phyloP scores from a whole-genome alignment of 352 stramenopile genomes.

The Phytophthora cactorum region DNA sequence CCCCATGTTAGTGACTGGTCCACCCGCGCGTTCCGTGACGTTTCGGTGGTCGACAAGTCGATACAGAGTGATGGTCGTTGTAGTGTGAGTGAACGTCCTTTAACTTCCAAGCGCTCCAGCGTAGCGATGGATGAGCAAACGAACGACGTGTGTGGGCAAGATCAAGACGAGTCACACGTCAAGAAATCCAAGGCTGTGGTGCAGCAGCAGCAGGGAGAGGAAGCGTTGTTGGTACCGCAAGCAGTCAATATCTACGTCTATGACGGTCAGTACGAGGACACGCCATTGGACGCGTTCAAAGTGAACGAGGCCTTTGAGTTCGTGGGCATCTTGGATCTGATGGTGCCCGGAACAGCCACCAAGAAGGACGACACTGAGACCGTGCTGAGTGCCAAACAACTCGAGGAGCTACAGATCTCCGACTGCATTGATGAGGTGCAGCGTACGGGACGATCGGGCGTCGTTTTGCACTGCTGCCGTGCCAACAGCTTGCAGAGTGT shows the following conservation, averaged over 20 bases:
- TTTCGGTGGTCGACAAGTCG: neutral
- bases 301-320: constrained; percentile 90
- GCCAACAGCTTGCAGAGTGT: constrained; percentile 40
- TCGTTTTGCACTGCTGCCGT: constrained; percentile 75
- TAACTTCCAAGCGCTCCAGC: constrained; percentile 49
- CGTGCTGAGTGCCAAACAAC: constrained; percentile 34
- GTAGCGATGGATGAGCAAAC: constrained; percentile 27
- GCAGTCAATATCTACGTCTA: constrained; percentile 79
- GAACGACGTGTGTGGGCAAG: neutral
- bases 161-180: constrained; percentile 15
- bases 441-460: constrained; percentile 51
- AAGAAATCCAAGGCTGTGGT: constrained; percentile 56
- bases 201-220: constrained; percentile 3
- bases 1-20: constrained; percentile 67
- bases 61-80: constrained; percentile 16
- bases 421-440: constrained; percentile 70
- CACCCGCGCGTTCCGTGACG: constrained; percentile 32
- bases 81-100: constrained; percentile 14
- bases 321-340: constrained; percentile 72
- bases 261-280: constrained; percentile 61
- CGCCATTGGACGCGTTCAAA: constrained; percentile 64
- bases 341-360: constrained; percentile 41
- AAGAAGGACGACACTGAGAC: constrained; percentile 20
- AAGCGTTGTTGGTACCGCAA: constrained; percentile 31
- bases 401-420: constrained; percentile 68